Evolutionary conservation across 371 early-diverging fungal genomes (phyloP).

Genomic region (Mucor saturninus): DNA sequence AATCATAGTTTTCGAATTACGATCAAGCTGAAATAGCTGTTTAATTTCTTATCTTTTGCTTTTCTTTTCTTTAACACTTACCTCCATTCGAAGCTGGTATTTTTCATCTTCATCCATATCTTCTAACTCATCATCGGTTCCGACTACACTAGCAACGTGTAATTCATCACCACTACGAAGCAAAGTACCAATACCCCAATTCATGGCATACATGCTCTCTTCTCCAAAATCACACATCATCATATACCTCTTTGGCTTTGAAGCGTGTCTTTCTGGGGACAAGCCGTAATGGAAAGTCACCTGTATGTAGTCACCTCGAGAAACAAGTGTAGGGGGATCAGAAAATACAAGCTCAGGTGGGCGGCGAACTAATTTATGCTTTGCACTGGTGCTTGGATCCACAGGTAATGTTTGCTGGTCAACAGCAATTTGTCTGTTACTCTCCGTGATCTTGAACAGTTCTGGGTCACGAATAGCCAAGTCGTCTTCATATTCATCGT

Average conservation of each 20-base stretch:
- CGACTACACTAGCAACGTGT: slow-evolving; percentile 57
- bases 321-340: slow-evolving; percentile 39
- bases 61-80: background rate
- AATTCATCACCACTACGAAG: slow-evolving; percentile 53
- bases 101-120: slow-evolving; percentile 46
- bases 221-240: slow-evolving; percentile 53
- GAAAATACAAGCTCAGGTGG: slow-evolving; percentile 45
- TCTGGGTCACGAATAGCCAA: slow-evolving; percentile 56
- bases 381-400: slow-evolving; percentile 4
- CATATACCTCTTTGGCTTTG: slow-evolving; percentile 39
- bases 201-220: slow-evolving; percentile 49
- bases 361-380: slow-evolving; percentile 24
- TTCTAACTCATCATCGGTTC: slow-evolving; percentile 48
- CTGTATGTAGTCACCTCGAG: slow-evolving; percentile 39
- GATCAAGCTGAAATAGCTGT: slow-evolving; percentile 30
- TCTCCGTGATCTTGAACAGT: slow-evolving; percentile 50
- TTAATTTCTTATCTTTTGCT: background rate
- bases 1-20: slow-evolving; percentile 50
- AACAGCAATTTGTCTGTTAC: slow-evolving; percentile 47
- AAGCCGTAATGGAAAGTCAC: slow-evolving; percentile 48
- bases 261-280: slow-evolving; percentile 13
- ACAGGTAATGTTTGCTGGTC: slow-evolving; percentile 30
- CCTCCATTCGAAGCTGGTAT: slow-evolving; percentile 40
- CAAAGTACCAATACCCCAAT: slow-evolving; percentile 37
- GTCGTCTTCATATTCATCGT: slow-evolving; percentile 56